Conservation (phyloP, 495 filamentous ascomycete genomes). For the Hypoxylon crocopeplum region DNA sequence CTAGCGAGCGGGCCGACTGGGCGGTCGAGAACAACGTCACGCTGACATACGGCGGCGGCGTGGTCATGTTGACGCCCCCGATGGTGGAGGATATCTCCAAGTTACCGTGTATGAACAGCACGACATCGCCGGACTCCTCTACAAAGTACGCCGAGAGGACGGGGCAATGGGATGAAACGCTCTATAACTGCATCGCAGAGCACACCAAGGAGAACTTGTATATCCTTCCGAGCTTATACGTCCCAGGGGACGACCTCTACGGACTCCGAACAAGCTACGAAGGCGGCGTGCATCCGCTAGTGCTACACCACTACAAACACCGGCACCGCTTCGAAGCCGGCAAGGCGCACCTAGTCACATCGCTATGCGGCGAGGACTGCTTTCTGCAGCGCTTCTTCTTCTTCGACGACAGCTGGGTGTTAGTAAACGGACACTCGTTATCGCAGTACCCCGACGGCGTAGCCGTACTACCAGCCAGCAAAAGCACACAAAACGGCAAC, state of each 20-base stretch:
- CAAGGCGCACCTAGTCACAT: conserved; percentile 51
- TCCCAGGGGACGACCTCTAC: conserved; percentile 55
- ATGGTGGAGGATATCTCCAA: conserved; percentile 48
- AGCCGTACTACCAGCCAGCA: conserved; percentile 26
- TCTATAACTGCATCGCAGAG: conserved; percentile 61
- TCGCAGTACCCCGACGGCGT: conserved; percentile 55
- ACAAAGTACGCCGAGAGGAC: conserved; percentile 2
- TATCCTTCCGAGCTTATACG: conserved; percentile 58
- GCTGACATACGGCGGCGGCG: conserved; percentile 65
- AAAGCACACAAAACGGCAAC: not conserved
- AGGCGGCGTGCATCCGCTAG: conserved; percentile 56
- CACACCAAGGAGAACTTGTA: conserved; percentile 58
- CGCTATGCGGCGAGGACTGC: conserved; percentile 62
- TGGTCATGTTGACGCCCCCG: conserved; percentile 64
- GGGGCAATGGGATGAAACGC: conserved; percentile 40
- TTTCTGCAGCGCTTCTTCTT: conserved; percentile 65
- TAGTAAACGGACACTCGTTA: conserved; percentile 65
- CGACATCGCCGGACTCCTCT: conserved; percentile 10
- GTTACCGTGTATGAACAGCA: conserved; percentile 40
- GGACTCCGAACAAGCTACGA: conserved; percentile 65
- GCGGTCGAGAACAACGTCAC: conserved; percentile 49
- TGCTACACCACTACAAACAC: conserved; percentile 66
- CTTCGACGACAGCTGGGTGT: conserved; percentile 56
- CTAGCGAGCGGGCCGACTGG: conserved; percentile 60
- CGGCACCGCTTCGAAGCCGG: conserved; percentile 60